Evolutionary conservation across 2,329 filamentous ascomycete species (phyloP), one percentile per base, ranked within the genome.

Genomic region (Stachybotrys elegans): DNA sequence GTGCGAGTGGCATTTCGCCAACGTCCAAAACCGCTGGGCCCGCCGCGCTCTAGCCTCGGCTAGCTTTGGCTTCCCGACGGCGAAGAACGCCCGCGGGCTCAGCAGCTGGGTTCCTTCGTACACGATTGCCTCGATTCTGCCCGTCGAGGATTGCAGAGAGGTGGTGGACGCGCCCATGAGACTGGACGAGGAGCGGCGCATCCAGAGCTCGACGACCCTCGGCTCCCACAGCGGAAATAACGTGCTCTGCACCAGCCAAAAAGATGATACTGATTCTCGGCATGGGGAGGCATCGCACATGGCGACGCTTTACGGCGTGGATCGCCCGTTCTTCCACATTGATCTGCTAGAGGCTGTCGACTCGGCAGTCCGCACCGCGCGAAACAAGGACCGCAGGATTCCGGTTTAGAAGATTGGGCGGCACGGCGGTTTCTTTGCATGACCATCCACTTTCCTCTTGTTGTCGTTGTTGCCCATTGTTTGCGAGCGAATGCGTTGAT

Each of bases 21-120:
- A 70, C 32, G 63, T 81, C 7, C 64, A 64, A 46, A 79, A 78
- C 53, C 70, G 71, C 8, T 83, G 78, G 79, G 72, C 76, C 6
- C 71, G 76, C 22, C 71, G 77, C 4, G 76, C 78, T 1, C 69
- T 83, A 0, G 70, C 75, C 1, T 68, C 68, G 0, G 75, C 73
- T 1, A 79, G 79, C 1, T 83, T 83, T 46, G 79, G 79, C 0
- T 72, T 65, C 43, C 71, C 62, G 1, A 57, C 55, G 0, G 47
- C 56, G 9, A 49, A 57, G 16, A 59, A 61, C n/a, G 45, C 49
- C 2, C 50, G 54, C 3, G 51, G 55, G 2, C 39, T 65, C 2
- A 48, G 48, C 3, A 53, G 53, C n/a, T 67, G 63, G 63, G 55
- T 51, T 2, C 58, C 60, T 1, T 55, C 62, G 12, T 66, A 64